Evolutionary conservation across 2,329 filamentous ascomycete genomes (phyloP).

Genomic region (Microdochium paspali): DNA sequence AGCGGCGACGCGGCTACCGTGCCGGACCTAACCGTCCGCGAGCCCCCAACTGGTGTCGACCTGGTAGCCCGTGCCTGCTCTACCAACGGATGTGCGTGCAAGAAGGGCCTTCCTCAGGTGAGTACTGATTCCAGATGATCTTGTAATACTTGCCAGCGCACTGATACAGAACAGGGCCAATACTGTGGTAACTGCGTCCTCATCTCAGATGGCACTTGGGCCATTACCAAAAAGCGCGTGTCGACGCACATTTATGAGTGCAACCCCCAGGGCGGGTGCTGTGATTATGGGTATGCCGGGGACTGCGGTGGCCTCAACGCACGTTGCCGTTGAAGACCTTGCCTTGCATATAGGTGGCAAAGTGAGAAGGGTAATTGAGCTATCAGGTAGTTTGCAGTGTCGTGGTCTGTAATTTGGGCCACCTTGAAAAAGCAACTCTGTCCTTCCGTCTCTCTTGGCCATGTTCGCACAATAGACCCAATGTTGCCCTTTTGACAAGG

Average conservation of each 20-base stretch:
- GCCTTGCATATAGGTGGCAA: too few species aligned
- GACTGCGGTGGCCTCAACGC: constrained; percentile 9
- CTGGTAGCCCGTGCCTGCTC: constrained; percentile 9
- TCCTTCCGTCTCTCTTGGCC: too few species aligned
- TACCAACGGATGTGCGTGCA: constrained; percentile 14
- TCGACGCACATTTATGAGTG: constrained; percentile 14
- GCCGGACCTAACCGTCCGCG: neutral
- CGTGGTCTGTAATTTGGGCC: too few species aligned
- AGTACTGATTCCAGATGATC: too few species aligned
- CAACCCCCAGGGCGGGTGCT: constrained; percentile 11
- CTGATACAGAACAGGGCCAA: too few species aligned
- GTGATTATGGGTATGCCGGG: constrained; percentile 9
- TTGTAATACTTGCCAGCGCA: too few species aligned
- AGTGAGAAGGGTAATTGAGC: too few species aligned
- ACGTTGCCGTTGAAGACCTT: neutral
- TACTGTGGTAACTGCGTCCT: constrained; percentile 14
- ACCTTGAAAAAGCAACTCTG: too few species aligned
- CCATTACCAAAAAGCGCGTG: constrained; percentile 11
- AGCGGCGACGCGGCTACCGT: neutral
- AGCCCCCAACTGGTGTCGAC: neutral
- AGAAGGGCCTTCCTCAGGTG: constrained; percentile 11
- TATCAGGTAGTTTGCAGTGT: too few species aligned
- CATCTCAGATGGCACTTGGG: constrained; percentile 5
- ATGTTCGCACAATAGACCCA: too few species aligned
- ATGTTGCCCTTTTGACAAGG: too few species aligned